These are phyloP conservation scores for Hemisphaericaspora xylanilytica DNA, from an alignment of 1,139 yeast species.

Conservation along the genomic window DNA sequence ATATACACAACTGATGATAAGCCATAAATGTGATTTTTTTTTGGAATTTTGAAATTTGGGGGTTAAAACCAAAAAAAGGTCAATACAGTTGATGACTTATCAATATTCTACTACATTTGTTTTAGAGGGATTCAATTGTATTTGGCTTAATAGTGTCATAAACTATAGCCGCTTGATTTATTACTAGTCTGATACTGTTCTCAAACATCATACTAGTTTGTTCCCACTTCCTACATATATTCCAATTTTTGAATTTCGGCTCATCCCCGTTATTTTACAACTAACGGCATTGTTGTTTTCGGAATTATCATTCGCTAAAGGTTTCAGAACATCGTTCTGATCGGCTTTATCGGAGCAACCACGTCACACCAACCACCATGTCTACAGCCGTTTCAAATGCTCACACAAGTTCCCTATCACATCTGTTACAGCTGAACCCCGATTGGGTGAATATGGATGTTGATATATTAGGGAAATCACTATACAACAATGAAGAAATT, in stretches of 20 bases:
- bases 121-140: not conserved
- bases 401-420: slow-evolving; percentile 8
- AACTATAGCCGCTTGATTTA: too few relatives aligned
- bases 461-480: slow-evolving; percentile 46
- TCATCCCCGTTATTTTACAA: not conserved
- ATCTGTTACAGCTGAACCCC: slow-evolving; percentile 23
- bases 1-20: too few relatives aligned
- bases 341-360: not conserved
- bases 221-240: not conserved
- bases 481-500: slow-evolving; percentile 39
- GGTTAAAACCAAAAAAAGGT: too few relatives aligned
- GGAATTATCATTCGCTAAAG: not conserved
- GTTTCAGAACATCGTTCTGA: not conserved
- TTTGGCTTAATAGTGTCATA: too few relatives aligned
- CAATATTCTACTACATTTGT: not conserved
- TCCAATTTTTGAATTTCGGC: not conserved
- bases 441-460: slow-evolving; percentile 54
- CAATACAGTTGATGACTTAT: too few relatives aligned
- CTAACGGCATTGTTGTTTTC: not conserved
- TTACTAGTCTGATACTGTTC: too few relatives aligned
- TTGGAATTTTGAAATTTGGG: too few relatives aligned
- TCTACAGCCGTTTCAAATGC: slow-evolving; percentile 4
- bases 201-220: too few relatives aligned
- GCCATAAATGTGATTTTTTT: too few relatives aligned
- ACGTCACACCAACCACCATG: not conserved